Base-by-base conservation (phyloP, 306 rosid species). In the Cicer pinnatifidum region DNA sequence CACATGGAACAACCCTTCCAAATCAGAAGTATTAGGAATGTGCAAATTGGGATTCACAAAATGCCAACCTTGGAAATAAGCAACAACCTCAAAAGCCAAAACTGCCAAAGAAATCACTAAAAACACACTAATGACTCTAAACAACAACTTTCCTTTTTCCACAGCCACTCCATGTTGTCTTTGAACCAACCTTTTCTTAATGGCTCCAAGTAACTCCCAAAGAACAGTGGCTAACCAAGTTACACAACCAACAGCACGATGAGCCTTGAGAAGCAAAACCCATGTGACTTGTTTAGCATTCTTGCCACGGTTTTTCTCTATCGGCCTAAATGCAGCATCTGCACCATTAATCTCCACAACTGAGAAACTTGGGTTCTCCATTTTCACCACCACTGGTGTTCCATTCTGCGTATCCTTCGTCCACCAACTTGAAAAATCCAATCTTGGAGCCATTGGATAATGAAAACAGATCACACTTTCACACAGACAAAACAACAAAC, bases 221-320 rank as follows among this genome's bases (percentile, higher is more conserved):
- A 93, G 56, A 38, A 89, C 80, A 0, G 89, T 76, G 48, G 82
- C 87, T 1, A 91, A 59, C 96, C 94, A 91, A 17, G 92, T 56
- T 40, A 93, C 77, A 84, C 90, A 86, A 47, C 98, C 88, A 80
- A 89, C 86, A 28, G 86, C 90, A 11, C 87, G 92, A 62, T 88
- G 92, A 79, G 92, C 98, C 79, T 82, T 91, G 16, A 91, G 93
- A 83, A 93, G 92, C 83, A 93, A 76, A n/a, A 93, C 89, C 98
- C 97, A 91, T 1, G 91, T 91, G 40, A 87, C 92, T 82, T 94
- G 98, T 53, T 82, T 91, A 1, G 95, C 97, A 83, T 91, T 94
- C 81, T 88, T 91, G 23, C 95, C 92, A 9, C 90, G 84, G 76
- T 80, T 89, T 64, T 87, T 94, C 72, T 91, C 95, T 3, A 91